phyloP scores from a whole-genome alignment of 495 filamentous ascomycete genomes.

The Chaetomium tenue region DNA sequence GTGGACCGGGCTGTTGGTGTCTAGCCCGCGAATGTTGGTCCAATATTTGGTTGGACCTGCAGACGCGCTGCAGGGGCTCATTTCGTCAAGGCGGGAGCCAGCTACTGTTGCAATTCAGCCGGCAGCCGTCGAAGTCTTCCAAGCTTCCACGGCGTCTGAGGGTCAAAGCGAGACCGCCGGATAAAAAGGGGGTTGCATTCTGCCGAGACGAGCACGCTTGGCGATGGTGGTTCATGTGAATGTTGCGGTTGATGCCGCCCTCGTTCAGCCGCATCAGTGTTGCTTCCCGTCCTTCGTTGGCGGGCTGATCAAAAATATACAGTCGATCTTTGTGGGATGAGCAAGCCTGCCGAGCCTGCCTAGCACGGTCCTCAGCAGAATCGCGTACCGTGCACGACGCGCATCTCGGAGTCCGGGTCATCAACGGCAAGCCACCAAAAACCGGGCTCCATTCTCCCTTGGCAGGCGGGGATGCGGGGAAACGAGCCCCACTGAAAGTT shows the following conservation, averaged over 20 bases:
- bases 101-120: slow-evolving; percentile 17
- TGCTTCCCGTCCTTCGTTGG: too few relatives aligned
- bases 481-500: background rate
- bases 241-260: too few relatives aligned
- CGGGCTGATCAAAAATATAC: too few relatives aligned
- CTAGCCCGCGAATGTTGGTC: background rate
- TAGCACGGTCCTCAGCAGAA: too few relatives aligned
- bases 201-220: slow-evolving; percentile 8
- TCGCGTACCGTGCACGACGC: too few relatives aligned
- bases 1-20: slow-evolving; percentile 8
- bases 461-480: slow-evolving; percentile 14
- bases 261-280: too few relatives aligned
- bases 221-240: background rate
- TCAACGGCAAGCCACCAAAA: too few relatives aligned
- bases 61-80: slow-evolving; percentile 10
- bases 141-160: slow-evolving; percentile 3
- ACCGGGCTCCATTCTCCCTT: background rate
- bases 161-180: slow-evolving; percentile 9
- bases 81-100: slow-evolving; percentile 19
- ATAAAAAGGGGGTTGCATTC: slow-evolving; percentile 15
- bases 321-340: too few relatives aligned
- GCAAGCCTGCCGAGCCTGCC: too few relatives aligned
- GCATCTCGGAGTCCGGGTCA: too few relatives aligned
- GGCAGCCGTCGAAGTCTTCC: background rate
- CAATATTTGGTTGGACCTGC: background rate